phyloP scores from a whole-genome alignment of 306 rosid species.

The Medicago lupulina region DNA sequence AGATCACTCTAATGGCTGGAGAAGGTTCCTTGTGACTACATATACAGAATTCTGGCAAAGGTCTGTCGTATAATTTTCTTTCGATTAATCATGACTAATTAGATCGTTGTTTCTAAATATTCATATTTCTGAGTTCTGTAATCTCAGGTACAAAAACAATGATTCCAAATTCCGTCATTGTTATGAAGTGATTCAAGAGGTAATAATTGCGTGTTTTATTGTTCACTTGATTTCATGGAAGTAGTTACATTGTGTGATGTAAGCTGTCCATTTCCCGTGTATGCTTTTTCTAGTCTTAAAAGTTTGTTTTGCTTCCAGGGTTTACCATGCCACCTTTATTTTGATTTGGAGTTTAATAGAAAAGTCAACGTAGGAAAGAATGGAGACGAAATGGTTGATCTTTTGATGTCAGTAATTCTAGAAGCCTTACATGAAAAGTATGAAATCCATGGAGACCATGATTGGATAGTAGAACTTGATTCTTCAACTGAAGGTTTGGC shows the following conservation, averaged over 20 bases:
- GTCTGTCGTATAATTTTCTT: constrained; percentile 47
- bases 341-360: constrained; percentile 83
- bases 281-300: constrained; percentile 11
- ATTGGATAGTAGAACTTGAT: constrained; percentile 91
- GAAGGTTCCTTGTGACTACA: constrained; percentile 86
- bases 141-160: constrained; percentile 78
- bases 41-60: constrained; percentile 83
- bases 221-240: constrained; percentile 15
- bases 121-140: constrained; percentile 16
- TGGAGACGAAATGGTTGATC: constrained; percentile 86
- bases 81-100: constrained; percentile 16
- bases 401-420: constrained; percentile 63
- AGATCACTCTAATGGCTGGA: constrained; percentile 84
- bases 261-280: not conserved
- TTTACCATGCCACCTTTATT: constrained; percentile 92
- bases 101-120: constrained; percentile 34
- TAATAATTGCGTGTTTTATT: constrained; percentile 39
- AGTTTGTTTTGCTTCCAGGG: constrained; percentile 66
- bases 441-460: constrained; percentile 63
- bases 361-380: constrained; percentile 66
- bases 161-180: constrained; percentile 81
- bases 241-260: not conserved
- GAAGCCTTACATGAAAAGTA: constrained; percentile 78
- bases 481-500: constrained; percentile 81
- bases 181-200: constrained; percentile 98